Conservation (phyloP, 306 rosid genomes). For the Astragalus membranaceus region DNA sequence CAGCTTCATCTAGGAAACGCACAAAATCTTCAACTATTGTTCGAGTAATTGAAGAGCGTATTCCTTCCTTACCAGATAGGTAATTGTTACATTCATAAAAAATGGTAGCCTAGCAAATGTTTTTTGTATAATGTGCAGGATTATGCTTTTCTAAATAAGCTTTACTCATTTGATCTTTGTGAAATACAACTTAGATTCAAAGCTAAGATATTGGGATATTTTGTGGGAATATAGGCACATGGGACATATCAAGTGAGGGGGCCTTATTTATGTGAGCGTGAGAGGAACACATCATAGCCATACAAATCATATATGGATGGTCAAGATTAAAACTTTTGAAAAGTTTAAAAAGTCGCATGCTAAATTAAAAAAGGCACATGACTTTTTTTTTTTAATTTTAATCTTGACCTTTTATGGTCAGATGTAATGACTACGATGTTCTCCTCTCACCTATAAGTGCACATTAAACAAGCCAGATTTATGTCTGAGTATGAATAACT, state of each 20-base stretch:
- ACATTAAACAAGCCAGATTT: background rate
- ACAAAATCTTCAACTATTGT: constrained; percentile 20
- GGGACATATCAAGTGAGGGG: no score
- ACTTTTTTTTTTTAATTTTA: no score
- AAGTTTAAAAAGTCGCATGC: no score
- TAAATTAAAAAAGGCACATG: no score
- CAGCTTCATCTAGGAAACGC: constrained; percentile 8
- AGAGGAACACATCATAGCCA: no score
- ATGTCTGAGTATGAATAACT: background rate
- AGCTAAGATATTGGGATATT: background rate
- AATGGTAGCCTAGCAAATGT: background rate
- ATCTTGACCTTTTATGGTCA: no score
- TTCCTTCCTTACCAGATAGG: constrained; percentile 53
- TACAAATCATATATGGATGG: no score
- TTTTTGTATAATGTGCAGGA: background rate
- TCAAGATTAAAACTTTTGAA: no score
- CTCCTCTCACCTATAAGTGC: background rate
- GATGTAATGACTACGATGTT: no score
- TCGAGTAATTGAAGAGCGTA: constrained; percentile 39
- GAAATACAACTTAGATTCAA: background rate
- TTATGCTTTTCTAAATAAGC: background rate
- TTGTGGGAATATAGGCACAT: no score
- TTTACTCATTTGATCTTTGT: background rate
- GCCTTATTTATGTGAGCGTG: no score
- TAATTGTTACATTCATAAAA: constrained; percentile 25